These are phyloP conservation scores for Metrosideros polymorpha DNA, from an alignment of 441 rosid genomes.

Conservation along the genomic window DNA sequence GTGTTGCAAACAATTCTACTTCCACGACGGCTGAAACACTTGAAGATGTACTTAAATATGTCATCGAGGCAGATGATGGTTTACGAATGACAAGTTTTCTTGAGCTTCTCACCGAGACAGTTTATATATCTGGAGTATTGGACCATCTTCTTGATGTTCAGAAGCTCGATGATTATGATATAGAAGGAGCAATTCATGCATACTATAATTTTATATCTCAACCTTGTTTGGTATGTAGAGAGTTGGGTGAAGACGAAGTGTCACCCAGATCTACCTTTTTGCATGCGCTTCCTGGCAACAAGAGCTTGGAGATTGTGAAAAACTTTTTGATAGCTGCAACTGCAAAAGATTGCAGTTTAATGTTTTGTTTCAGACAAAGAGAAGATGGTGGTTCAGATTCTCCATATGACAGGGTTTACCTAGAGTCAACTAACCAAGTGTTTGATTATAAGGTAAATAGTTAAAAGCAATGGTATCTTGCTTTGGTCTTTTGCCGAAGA, in stretches of 20 bases:
- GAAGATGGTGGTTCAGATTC: constrained; percentile 22
- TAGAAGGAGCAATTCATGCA: constrained; percentile 89
- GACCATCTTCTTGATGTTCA: constrained; percentile 72
- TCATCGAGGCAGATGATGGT: constrained; percentile 48
- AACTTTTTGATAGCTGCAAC: constrained; percentile 72
- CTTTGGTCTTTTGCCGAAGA: neutral
- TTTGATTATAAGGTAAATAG: constrained; percentile 68
- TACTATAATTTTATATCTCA: constrained; percentile 57
- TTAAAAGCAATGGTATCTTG: neutral
- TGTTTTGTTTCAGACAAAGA: constrained; percentile 55
- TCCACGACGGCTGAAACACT: neutral
- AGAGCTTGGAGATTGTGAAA: constrained; percentile 72
- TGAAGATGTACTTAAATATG: constrained; percentile 44
- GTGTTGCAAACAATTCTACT: constrained; percentile 36
- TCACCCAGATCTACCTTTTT: constrained; percentile 17
- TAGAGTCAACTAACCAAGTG: constrained; percentile 51
- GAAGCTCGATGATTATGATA: constrained; percentile 60
- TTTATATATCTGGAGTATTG: constrained; percentile 44
- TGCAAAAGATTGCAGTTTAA: constrained; percentile 87
- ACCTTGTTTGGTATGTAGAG: constrained; percentile 58
- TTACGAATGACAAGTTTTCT: constrained; percentile 38
- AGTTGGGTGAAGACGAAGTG: constrained; percentile 19
- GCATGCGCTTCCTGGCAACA: constrained; percentile 58
- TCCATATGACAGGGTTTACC: constrained; percentile 20
- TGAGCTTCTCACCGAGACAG: constrained; percentile 58